These are phyloP conservation scores for Hypoxylon lienhwacheense DNA, from an alignment of 495 filamentous ascomycete species.

Conservation along the genomic window DNA sequence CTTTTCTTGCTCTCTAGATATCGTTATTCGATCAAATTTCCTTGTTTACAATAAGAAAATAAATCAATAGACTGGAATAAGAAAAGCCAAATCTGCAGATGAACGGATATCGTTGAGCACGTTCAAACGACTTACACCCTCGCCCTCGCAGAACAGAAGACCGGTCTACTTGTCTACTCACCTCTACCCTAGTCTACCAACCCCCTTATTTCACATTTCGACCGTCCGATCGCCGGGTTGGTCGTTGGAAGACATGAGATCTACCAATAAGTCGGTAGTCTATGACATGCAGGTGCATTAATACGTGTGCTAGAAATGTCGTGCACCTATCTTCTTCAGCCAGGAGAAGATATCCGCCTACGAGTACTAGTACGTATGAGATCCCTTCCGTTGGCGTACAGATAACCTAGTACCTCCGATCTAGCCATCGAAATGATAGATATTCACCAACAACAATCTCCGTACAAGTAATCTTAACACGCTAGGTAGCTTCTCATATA, in stretches of 20 bases:
- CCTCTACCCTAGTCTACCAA: constrained; percentile 5
- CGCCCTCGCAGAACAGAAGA: background rate
- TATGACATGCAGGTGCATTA: constrained; percentile 11
- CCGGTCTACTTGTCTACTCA: background rate
- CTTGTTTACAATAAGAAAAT: too few species aligned
- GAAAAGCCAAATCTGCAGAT: too few species aligned
- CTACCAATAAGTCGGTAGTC: background rate
- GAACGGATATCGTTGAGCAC: too few species aligned
- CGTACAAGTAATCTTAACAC: background rate
- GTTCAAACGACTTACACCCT: too few species aligned
- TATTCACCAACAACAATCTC: too few species aligned
- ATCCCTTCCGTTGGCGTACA: background rate
- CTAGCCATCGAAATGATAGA: constrained; percentile 2
- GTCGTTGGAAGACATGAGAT: background rate
- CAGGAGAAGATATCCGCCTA: background rate
- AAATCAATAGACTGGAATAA: too few species aligned
- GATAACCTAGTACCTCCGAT: background rate
- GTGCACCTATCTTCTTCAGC: constrained; percentile 8
- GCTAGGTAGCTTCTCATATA: constrained; percentile 3
- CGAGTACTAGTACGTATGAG: background rate
- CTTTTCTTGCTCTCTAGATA: too few species aligned
- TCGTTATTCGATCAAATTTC: too few species aligned
- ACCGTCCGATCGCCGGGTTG: background rate
- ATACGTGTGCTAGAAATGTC: constrained; percentile 6
- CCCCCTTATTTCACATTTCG: constrained; percentile 15